Evolutionary conservation across 1,284 basidiomycete genomes (phyloP), one percentile per base, ranked within the genome.

Genomic region (Trichosporon inkin): DNA sequence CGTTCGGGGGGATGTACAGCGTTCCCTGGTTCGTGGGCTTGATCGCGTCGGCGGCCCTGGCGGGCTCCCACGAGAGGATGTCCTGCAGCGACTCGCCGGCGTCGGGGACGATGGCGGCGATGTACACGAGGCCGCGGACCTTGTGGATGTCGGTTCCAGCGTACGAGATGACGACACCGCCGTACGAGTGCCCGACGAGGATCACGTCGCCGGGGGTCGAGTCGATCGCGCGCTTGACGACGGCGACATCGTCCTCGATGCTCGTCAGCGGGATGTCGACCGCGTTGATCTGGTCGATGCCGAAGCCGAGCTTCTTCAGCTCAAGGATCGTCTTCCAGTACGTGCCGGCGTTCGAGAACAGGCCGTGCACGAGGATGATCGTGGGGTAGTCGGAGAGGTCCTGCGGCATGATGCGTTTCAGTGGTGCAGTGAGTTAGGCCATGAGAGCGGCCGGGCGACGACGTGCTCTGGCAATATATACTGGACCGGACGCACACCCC

Each of bases 11-110:
- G 41, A 49, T 38, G 34, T 38, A 47, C 35, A 56, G 44, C 20
- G 19, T 20, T 19, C 34, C 41, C 19, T 37, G 17, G 14, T 14
- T 20, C 34, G 41, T 56, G 16, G 55, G 55, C 55, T 32, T 35
- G 32, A 53, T 28, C 28, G 19, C 20, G 51, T 13, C 32, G 32
- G 56, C 51, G 13, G 49, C 35, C 92, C n/a, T 32, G 44, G 44
- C 44, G 6, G 44, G 44, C 22, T 49, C 44, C 44, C 44, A 49
- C 22, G 44, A 13, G 22, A 49, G 53, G 37, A 38, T 20, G 53
- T 40, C 24, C 22, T n/a, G 24, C 16, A 39, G 19, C 19, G 19
- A 32, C 38, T 58, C 56, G 56, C 56, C 56, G 17, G 24, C 51
- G 51, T 58, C 51, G 51, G 56, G 56, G 5, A 39, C 56, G 39